phyloP scores from a whole-genome alignment of 148 eudicot genomes.

The Fagopyrum homotropicum region DNA sequence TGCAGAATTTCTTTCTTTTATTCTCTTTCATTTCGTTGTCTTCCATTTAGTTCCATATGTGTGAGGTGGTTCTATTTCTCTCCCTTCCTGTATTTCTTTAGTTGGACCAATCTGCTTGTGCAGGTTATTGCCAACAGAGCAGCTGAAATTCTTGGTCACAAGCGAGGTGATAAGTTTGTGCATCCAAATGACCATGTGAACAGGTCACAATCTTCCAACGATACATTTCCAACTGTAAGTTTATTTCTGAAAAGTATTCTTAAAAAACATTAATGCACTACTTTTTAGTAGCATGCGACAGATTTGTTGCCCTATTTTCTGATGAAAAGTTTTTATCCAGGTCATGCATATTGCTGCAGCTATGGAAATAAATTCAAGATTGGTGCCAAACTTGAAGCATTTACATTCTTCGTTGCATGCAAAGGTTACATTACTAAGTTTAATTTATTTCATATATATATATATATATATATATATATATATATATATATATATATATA shows the following conservation, averaged over 20 bases:
- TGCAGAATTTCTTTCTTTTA: background rate
- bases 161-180: slow-evolving; percentile 87
- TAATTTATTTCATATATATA: too few relatives aligned
- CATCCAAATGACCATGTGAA: slow-evolving; percentile 99
- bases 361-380: slow-evolving; percentile 76
- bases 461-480: too few relatives aligned
- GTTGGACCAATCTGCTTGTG: background rate
- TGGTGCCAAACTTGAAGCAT: slow-evolving; percentile 75
- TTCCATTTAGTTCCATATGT: too few relatives aligned
- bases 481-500: too few relatives aligned
- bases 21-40: background rate
- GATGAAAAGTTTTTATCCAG: slow-evolving; percentile 29
- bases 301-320: slow-evolving; percentile 13
- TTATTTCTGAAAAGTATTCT: background rate
- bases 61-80: background rate
- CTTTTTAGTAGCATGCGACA: background rate
- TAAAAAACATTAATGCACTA: background rate
- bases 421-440: slow-evolving; percentile 40
- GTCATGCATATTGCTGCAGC: slow-evolving; percentile 99
- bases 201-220: slow-evolving; percentile 97
- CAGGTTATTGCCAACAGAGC: slow-evolving; percentile 99
- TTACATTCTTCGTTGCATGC: slow-evolving; percentile 71
- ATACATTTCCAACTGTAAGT: slow-evolving; percentile 95
- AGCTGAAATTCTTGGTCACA: slow-evolving; percentile 90
- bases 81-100: background rate